Evolutionary conservation across 176 grass and related monocot genomes (phyloP).

Genomic region (Avena eriantha): DNA sequence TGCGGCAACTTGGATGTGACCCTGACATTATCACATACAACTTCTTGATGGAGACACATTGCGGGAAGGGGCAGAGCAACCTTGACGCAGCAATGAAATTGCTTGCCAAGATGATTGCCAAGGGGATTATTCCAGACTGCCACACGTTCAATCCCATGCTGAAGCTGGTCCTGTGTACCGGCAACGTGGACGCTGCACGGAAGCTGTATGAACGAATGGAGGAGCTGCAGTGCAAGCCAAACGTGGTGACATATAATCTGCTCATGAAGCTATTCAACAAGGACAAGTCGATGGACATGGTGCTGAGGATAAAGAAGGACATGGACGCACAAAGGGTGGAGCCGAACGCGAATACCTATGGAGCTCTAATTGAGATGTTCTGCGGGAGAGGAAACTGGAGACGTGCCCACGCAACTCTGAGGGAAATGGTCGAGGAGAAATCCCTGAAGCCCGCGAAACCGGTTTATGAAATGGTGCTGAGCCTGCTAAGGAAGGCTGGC

Average conservation of each 20-base stretch:
- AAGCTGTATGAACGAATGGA: constrained; percentile 79
- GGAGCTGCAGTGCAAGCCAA: constrained; percentile 71
- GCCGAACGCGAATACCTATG: constrained; percentile 76
- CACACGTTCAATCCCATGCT: constrained; percentile 90
- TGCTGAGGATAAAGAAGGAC: constrained; percentile 81
- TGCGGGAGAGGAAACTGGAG: constrained; percentile 84
- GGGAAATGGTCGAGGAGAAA: constrained; percentile 86
- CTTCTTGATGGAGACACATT: constrained; percentile 82
- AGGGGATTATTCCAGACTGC: constrained; percentile 74
- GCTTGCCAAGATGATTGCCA: constrained; percentile 74
- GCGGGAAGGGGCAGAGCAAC: constrained; percentile 77
- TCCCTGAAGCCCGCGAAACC: constrained; percentile 64
- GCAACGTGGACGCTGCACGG: constrained; percentile 63
- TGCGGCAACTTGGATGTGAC: constrained; percentile 77
- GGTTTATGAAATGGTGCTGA: constrained; percentile 60
- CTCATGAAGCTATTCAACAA: constrained; percentile 78
- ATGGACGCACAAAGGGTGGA: constrained; percentile 79
- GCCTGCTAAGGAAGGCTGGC: constrained; percentile 69
- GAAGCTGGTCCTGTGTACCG: constrained; percentile 52
- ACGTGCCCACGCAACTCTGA: constrained; percentile 47
- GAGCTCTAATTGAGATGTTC: constrained; percentile 64
- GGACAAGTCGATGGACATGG: constrained; percentile 94
- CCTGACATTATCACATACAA: constrained; percentile 95
- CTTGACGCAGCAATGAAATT: constrained; percentile 83
- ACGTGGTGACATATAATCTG: constrained; percentile 81